phyloP scores from a whole-genome alignment of 768 basidiomycete genomes.

The Pisolithus sp. region DNA sequence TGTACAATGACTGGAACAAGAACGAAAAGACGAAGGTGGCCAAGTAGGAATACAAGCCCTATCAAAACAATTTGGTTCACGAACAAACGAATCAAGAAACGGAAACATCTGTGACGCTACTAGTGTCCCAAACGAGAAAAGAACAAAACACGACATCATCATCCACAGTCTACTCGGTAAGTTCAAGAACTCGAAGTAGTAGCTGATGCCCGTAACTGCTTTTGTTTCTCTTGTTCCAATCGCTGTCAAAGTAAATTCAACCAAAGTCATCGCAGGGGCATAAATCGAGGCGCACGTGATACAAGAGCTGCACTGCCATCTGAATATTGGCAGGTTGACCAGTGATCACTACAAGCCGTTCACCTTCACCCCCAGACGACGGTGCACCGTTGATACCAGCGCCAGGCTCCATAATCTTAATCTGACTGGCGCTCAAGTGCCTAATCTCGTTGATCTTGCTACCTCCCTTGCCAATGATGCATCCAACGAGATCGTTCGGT shows the following conservation, averaged over 20 bases:
- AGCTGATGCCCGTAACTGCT: constrained; percentile 47
- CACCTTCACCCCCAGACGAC: constrained; percentile 72
- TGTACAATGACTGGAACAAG: neutral
- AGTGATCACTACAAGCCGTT: constrained; percentile 92
- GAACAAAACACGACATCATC: neutral
- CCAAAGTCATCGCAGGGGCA: constrained; percentile 1
- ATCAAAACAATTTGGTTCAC: neutral
- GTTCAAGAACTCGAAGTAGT: constrained; percentile 20
- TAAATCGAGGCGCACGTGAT: constrained; percentile 52
- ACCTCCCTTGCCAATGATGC: constrained; percentile 97
- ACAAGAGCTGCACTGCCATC: constrained; percentile 89
- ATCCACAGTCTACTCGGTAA: neutral
- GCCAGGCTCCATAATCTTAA: constrained; percentile 98
- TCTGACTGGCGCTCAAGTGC: constrained; percentile 90
- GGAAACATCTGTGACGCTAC: neutral
- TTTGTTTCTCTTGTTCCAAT: constrained; percentile 85
- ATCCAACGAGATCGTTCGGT: constrained; percentile 94
- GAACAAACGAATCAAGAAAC: neutral
- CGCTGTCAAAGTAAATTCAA: constrained; percentile 40
- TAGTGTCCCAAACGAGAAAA: constrained; percentile 3
- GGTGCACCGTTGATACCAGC: constrained; percentile 70
- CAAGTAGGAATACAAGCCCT: neutral
- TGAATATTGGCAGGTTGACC: constrained; percentile 94
- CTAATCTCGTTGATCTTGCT: constrained; percentile 99
- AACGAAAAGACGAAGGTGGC: neutral